Evolutionary conservation across 768 basidiomycete genomes (phyloP).

Genomic region (Panus rudis): DNA sequence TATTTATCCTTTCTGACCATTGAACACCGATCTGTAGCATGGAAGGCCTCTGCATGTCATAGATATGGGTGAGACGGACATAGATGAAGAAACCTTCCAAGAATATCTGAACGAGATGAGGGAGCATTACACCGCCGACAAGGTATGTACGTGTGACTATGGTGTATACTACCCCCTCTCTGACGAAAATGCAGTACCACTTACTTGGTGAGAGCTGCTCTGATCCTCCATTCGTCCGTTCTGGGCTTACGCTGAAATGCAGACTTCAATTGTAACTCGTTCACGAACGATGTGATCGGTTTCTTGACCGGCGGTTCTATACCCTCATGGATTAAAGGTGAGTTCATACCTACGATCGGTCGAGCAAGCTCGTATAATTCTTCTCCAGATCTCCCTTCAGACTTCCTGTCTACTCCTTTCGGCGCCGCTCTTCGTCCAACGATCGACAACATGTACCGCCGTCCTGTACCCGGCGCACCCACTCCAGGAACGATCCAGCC

Average conservation of each 20-base stretch:
- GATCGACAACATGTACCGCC: constrained; percentile 84
- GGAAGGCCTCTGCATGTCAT: constrained; percentile 65
- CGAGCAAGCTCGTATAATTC: neutral
- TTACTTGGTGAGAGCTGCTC: constrained; percentile 57
- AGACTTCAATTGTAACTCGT: constrained; percentile 96
- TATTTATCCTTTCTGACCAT: constrained; percentile 1
- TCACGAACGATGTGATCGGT: constrained; percentile 82
- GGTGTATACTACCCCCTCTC: neutral
- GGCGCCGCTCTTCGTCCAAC: constrained; percentile 81
- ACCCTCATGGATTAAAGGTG: constrained; percentile 77
- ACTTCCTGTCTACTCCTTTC: constrained; percentile 86
- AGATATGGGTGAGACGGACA: constrained; percentile 69
- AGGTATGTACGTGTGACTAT: constrained; percentile 39
- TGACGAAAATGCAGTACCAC: constrained; percentile 55
- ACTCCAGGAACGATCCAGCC: constrained; percentile 22
- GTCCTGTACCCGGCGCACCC: constrained; percentile 40
- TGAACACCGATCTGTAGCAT: constrained; percentile 38
- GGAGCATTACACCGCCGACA: constrained; percentile 82
- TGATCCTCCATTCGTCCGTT: constrained; percentile 6
- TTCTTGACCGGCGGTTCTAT: constrained; percentile 82
- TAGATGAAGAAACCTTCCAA: constrained; percentile 80
- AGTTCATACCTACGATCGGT: constrained; percentile 9
- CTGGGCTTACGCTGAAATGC: neutral
- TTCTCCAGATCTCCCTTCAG: constrained; percentile 59
- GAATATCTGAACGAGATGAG: constrained; percentile 77